Conservation (phyloP, 73 alveolate genomes). For the Paramecium bursaria region DNA sequence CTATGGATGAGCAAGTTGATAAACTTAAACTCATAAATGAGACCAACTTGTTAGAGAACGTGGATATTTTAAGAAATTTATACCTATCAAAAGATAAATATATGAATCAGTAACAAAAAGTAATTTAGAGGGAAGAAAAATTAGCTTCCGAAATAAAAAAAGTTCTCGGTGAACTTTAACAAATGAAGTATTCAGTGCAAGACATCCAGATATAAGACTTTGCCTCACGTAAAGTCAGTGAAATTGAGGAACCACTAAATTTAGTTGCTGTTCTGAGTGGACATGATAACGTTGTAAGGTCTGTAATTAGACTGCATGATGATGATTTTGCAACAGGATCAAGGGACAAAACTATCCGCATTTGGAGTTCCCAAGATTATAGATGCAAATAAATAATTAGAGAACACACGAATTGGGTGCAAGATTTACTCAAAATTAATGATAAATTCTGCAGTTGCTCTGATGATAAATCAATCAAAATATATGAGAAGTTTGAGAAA, state of each 20-base stretch:
- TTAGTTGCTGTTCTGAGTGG: not conserved
- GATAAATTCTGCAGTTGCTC: conserved; percentile 58
- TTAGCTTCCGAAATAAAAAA: not conserved
- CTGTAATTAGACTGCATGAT: conserved; percentile 14
- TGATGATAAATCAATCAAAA: conserved; percentile 48
- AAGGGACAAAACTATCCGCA: conserved; percentile 46
- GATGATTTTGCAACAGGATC: conserved; percentile 50
- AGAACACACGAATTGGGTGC: conserved; percentile 49
- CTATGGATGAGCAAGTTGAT: not conserved
- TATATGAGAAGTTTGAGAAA: not conserved
- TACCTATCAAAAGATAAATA: no score
- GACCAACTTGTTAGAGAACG: no score
- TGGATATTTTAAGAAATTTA: no score
- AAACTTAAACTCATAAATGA: no score
- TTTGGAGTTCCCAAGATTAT: conserved; percentile 13
- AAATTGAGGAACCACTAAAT: not conserved
- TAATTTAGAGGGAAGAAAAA: not conserved
- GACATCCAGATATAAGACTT: conserved; percentile 7
- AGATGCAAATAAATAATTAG: conserved; percentile 6
- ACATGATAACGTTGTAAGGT: conserved; percentile 47
- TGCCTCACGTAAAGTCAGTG: conserved; percentile 22
- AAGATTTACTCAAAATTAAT: conserved; percentile 12
- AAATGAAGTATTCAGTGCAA: not conserved
- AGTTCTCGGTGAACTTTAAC: not conserved
- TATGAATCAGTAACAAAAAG: no score